A percentile compares a stretch with the other conserved stretches of the same genome.
Evolutionary conservation across 208 protist species (phyloP).

Genomic region (Crithidia bombi): DNA sequence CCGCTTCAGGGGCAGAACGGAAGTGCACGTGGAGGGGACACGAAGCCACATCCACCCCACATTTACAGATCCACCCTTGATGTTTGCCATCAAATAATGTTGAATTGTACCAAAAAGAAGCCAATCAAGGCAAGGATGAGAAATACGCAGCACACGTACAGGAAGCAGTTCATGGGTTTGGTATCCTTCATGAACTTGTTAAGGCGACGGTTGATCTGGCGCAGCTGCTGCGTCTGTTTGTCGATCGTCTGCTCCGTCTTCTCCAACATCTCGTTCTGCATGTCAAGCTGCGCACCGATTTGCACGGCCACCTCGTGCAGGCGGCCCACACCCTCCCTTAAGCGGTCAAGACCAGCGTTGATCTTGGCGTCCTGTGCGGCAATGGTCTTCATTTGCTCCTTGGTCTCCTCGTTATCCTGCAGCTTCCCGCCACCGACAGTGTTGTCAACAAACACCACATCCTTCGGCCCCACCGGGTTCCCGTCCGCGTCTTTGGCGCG

Average conservation of each 20-base stretch:
- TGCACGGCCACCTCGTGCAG: constrained; percentile 58
- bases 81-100: constrained; percentile 57
- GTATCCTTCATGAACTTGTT: constrained; percentile 62
- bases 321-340: constrained; percentile 61
- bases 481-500: constrained; percentile 25
- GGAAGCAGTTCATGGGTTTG: constrained; percentile 65
- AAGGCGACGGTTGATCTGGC: constrained; percentile 56
- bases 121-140: constrained; percentile 67
- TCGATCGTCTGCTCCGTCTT: constrained; percentile 66
- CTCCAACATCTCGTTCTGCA: constrained; percentile 73
- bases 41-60: not conserved
- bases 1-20: no score
- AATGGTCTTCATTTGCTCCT: constrained; percentile 68
- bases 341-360: constrained; percentile 56
- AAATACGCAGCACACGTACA: constrained; percentile 63
- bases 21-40: constrained; percentile 3
- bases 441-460: constrained; percentile 49
- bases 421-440: constrained; percentile 64
- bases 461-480: constrained; percentile 24
- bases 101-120: constrained; percentile 74
- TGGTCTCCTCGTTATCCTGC: constrained; percentile 65
- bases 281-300: constrained; percentile 68
- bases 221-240: constrained; percentile 54
- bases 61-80: no score
- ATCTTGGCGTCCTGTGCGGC: constrained; percentile 69